phyloP scores from a whole-genome alignment of 768 basidiomycete genomes.

The Mycena maculata region DNA sequence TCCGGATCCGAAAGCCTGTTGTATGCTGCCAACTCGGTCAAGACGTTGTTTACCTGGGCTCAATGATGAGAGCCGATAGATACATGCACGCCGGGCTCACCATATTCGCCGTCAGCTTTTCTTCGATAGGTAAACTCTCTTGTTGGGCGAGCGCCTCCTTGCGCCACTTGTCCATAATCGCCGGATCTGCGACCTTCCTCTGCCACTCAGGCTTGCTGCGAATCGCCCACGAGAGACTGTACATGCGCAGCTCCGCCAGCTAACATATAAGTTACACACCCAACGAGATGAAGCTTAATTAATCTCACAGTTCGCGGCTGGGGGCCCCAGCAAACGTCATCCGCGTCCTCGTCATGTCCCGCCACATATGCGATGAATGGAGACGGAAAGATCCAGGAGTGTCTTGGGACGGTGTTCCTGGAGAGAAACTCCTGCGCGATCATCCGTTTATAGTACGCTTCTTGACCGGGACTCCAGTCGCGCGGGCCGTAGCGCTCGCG shows the following conservation, averaged over 20 bases:
- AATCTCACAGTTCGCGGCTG: slow-evolving; percentile 21
- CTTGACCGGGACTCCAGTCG: background rate
- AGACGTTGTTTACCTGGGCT: slow-evolving; percentile 36
- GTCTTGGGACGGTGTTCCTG: slow-evolving; percentile 15
- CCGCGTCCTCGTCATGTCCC: background rate
- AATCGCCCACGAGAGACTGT: slow-evolving; percentile 30
- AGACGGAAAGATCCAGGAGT: slow-evolving; percentile 24
- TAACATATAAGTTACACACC: background rate
- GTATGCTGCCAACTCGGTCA: slow-evolving; percentile 35
- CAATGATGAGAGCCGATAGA: background rate
- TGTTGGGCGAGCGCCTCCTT: slow-evolving; percentile 30
- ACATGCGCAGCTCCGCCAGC: slow-evolving; percentile 35
- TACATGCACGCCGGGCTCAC: background rate
- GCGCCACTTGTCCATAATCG: slow-evolving; percentile 33
- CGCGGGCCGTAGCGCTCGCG: background rate
- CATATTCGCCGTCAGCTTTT: slow-evolving; percentile 23
- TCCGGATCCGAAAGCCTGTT: slow-evolving; percentile 27
- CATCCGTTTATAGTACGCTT: background rate
- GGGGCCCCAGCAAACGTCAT: slow-evolving; percentile 18
- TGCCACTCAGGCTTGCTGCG: slow-evolving; percentile 34
- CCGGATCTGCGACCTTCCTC: slow-evolving; percentile 20
- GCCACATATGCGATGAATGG: slow-evolving; percentile 18
- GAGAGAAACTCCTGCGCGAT: background rate
- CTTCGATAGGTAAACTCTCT: background rate
- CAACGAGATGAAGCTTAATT: background rate